Conservation (phyloP, 2,329 filamentous ascomycete genomes). For the Cyanodermella asteris region DNA sequence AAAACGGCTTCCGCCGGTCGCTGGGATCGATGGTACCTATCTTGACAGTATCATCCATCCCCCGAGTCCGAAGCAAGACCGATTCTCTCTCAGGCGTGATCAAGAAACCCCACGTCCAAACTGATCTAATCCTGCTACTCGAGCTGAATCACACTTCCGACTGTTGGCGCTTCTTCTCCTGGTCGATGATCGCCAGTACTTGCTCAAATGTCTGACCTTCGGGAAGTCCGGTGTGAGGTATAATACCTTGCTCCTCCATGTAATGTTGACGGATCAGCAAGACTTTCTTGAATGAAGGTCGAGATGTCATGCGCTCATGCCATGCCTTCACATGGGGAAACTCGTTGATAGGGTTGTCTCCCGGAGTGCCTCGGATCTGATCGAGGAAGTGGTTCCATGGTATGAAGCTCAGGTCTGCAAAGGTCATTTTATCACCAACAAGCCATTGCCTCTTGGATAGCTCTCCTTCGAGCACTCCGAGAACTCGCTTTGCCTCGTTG, state of each 20-base stretch:
- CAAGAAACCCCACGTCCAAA: too few relatives aligned
- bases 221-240: too few relatives aligned
- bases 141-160: too few relatives aligned
- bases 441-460: conserved; percentile 17
- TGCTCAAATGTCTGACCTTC: too few relatives aligned
- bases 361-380: neutral
- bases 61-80: too few relatives aligned
- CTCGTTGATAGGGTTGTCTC: neutral
- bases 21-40: too few relatives aligned
- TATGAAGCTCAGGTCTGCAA: conserved; percentile 19
- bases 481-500: conserved; percentile 23
- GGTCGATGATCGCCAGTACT: too few relatives aligned
- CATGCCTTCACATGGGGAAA: neutral
- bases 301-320: neutral
- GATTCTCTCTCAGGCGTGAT: too few relatives aligned
- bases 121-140: too few relatives aligned
- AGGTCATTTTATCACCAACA: conserved; percentile 21
- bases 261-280: conserved; percentile 16
- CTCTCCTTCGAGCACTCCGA: conserved; percentile 22
- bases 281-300: conserved; percentile 1
- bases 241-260: conserved; percentile 15
- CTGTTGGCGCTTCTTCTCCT: too few relatives aligned
- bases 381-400: neutral
- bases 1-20: too few relatives aligned
- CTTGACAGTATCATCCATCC: too few relatives aligned